A percentile compares a stretch with the other conserved stretches of the same genome.
Conservation (phyloP, 2,329 filamentous ascomycete species). For the Ophiocordyceps camponoti-floridani region DNA sequence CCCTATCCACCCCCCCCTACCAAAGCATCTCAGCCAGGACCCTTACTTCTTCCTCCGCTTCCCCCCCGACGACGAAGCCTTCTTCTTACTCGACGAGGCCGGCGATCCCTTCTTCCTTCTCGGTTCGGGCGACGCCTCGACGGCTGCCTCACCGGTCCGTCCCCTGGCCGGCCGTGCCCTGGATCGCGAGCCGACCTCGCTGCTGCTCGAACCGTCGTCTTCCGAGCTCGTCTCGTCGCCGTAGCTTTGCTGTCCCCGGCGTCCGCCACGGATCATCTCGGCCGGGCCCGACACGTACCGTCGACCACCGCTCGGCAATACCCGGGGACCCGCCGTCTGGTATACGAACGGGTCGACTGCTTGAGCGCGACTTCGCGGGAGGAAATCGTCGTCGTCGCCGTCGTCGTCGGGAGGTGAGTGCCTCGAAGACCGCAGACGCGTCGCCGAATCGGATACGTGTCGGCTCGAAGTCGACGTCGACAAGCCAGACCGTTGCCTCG, state of each 20-base stretch:
- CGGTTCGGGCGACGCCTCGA: constrained; percentile 12
- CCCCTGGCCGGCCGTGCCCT: constrained; percentile 3
- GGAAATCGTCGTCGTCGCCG: constrained; percentile 5
- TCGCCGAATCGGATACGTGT: constrained; percentile 24
- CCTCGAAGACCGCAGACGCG: constrained; percentile 15
- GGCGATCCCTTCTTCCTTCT: constrained; percentile 23
- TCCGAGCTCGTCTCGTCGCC: constrained; percentile 17
- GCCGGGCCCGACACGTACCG: constrained; percentile 18
- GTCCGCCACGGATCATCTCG: constrained; percentile 7
- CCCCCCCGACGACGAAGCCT: constrained; percentile 8
- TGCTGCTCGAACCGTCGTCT: constrained; percentile 14
- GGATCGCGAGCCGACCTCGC: constrained; percentile 5
- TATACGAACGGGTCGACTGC: constrained; percentile 31
- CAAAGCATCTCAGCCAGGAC: neutral
- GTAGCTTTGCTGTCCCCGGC: constrained; percentile 7
- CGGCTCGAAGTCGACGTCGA: constrained; percentile 15
- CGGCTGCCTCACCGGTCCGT: constrained; percentile 14
- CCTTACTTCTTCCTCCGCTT: constrained; percentile 17
- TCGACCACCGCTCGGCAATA: neutral
- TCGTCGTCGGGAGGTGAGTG: constrained; percentile 15
- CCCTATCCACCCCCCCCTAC: too few species aligned
- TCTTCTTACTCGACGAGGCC: constrained; percentile 22
- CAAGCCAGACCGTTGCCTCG: constrained; percentile 23
- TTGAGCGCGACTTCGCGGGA: constrained; percentile 5
- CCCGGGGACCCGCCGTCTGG: constrained; percentile 23